Conservation (phyloP, 805 yeast species). For the Grigorovia humatica region DNA sequence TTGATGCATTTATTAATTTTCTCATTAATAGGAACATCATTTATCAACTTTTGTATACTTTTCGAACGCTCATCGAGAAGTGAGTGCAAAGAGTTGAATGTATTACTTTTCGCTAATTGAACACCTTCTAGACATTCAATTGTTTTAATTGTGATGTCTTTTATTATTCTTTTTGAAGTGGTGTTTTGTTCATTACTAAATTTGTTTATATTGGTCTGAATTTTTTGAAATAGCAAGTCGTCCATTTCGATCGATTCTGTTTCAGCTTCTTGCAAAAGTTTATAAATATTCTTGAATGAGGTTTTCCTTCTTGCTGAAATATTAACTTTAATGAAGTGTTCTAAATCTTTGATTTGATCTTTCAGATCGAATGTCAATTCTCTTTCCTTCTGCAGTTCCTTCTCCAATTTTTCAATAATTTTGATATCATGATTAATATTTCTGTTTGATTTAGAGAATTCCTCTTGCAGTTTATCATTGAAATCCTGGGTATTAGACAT, state of each 20-base stretch:
- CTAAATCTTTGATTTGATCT: constrained; percentile 5
- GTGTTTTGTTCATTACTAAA: constrained; percentile 1
- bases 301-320: constrained; percentile 7
- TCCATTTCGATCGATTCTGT: constrained; percentile 6
- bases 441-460: background rate
- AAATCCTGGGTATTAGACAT: background rate
- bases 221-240: constrained; percentile 1
- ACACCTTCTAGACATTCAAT: constrained; percentile 1
- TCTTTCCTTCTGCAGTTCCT: constrained; percentile 7
- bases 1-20: background rate
- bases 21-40: background rate
- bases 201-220: constrained; percentile 1
- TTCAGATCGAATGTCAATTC: constrained; percentile 3
- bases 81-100: background rate
- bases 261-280: constrained; percentile 6
- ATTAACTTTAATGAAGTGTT: constrained; percentile 8
- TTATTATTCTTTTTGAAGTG: constrained; percentile 3
- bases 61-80: background rate
- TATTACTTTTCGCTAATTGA: background rate
- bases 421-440: background rate
- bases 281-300: constrained; percentile 4
- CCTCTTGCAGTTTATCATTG: background rate
- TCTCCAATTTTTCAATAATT: constrained; percentile 4
- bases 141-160: constrained; percentile 1
- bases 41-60: background rate